phyloP scores from a whole-genome alignment of 495 filamentous ascomycete species.

The Neurospora sp. region DNA sequence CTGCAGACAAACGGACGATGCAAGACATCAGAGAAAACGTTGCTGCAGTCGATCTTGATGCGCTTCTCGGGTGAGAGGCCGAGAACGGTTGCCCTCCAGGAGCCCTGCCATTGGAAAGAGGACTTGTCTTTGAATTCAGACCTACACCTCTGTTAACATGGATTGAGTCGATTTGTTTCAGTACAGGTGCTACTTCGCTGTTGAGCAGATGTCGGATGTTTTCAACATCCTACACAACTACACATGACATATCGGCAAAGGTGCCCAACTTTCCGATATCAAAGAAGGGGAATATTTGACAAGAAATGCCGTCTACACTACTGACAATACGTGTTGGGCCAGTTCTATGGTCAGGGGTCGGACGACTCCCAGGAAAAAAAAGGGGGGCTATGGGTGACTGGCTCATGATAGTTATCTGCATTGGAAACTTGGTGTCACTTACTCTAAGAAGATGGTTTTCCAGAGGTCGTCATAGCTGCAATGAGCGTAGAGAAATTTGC shows the following conservation, averaged over 20 bases:
- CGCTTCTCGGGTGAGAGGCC: slow-evolving; percentile 41
- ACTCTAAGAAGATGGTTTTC: slow-evolving; percentile 81
- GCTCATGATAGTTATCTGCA: background rate
- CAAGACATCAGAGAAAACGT: slow-evolving; percentile 83
- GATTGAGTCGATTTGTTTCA: background rate
- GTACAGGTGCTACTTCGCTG: background rate
- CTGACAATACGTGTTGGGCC: background rate
- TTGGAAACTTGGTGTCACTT: slow-evolving; percentile 33
- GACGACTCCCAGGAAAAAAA: background rate
- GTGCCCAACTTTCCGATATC: background rate
- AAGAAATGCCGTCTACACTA: background rate
- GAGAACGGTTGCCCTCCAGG: slow-evolving; percentile 78
- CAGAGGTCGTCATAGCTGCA: slow-evolving; percentile 80
- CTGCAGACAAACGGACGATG: slow-evolving; percentile 90
- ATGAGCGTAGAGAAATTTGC: slow-evolving; percentile 84
- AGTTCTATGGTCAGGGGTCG: background rate
- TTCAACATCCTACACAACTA: background rate
- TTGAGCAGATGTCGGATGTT: background rate
- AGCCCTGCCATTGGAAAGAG: slow-evolving; percentile 65
- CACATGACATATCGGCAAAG: background rate
- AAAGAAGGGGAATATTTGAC: background rate
- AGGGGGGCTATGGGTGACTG: background rate
- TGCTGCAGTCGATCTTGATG: slow-evolving; percentile 53
- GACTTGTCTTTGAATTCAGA: slow-evolving; percentile 11
- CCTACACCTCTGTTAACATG: slow-evolving; percentile 12